These are phyloP conservation scores for Andrographis paniculata DNA, from an alignment of 305 asterid genomes.

Conservation along the genomic window DNA sequence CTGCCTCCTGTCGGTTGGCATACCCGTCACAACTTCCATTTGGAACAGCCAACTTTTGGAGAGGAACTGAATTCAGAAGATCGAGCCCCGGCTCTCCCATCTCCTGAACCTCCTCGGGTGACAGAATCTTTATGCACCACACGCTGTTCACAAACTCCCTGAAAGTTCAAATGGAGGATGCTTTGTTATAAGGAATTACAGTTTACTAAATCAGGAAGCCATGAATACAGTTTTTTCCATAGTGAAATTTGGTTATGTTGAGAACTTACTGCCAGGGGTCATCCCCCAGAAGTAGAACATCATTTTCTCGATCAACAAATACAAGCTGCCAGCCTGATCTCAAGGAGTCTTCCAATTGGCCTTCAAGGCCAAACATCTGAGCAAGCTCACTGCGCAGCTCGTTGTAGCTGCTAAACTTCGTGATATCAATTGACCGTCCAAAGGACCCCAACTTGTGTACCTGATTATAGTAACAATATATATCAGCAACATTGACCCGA, in stretches of 20 bases:
- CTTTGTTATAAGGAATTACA: not conserved
- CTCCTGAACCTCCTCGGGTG: constrained; percentile 78
- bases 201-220: not conserved
- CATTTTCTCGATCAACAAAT: constrained; percentile 92
- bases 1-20: constrained; percentile 30
- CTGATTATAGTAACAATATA: constrained; percentile 20
- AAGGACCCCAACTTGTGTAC: constrained; percentile 64
- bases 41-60: constrained; percentile 27
- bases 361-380: constrained; percentile 72
- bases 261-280: constrained; percentile 79
- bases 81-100: constrained; percentile 69
- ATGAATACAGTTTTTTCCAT: not conserved
- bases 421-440: constrained; percentile 69
- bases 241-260: not conserved
- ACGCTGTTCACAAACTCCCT: constrained; percentile 76
- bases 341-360: constrained; percentile 71
- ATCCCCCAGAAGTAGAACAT: constrained; percentile 86
- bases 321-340: constrained; percentile 99
- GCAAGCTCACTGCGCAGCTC: constrained; percentile 78
- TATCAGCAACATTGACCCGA: not conserved
- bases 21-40: constrained; percentile 41
- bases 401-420: constrained; percentile 71
- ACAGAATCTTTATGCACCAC: constrained; percentile 75
- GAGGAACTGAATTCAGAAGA: constrained; percentile 43
- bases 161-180: constrained; percentile 6